A percentile compares a stretch with the other conserved stretches of the same genome.
Conservation (phyloP, 2,329 filamentous ascomycete genomes). For the Botrytis medusae region DNA sequence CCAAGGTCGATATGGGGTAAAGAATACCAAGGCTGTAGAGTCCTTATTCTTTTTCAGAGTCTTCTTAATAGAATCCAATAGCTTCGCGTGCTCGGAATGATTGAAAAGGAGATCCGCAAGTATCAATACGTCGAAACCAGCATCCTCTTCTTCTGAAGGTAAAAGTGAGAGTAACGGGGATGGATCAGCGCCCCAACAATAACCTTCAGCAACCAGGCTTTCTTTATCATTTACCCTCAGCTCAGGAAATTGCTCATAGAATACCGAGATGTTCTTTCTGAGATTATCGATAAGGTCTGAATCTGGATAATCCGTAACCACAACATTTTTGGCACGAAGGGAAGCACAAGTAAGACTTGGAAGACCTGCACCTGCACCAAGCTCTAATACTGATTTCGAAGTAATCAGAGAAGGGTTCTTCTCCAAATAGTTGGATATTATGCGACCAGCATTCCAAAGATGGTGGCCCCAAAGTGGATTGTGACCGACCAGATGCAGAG, state of each 20-base stretch:
- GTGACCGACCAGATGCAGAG: constrained; percentile 79
- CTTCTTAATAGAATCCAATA: constrained; percentile 69
- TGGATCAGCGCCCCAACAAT: constrained; percentile 76
- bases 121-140: constrained; percentile 75
- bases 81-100: constrained; percentile 78
- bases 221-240: constrained; percentile 25
- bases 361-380: constrained; percentile 84
- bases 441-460: constrained; percentile 86
- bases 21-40: constrained; percentile 74
- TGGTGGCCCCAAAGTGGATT: constrained; percentile 88
- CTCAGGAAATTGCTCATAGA: constrained; percentile 18
- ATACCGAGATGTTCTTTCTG: constrained; percentile 64
- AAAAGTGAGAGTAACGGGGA: constrained; percentile 59
- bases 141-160: constrained; percentile 25
- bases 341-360: constrained; percentile 76
- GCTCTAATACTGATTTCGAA: constrained; percentile 74
- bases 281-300: constrained; percentile 79
- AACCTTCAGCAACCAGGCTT: constrained; percentile 63
- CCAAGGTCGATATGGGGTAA: constrained; percentile 93
- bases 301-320: constrained; percentile 90
- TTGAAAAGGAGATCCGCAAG: constrained; percentile 90
- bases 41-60: constrained; percentile 55
- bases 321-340: constrained; percentile 66
- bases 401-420: constrained; percentile 61
- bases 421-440: constrained; percentile 77